Base-by-base conservation (phyloP, 192 early-diverging fungal species). In the Backusella macrospora region DNA sequence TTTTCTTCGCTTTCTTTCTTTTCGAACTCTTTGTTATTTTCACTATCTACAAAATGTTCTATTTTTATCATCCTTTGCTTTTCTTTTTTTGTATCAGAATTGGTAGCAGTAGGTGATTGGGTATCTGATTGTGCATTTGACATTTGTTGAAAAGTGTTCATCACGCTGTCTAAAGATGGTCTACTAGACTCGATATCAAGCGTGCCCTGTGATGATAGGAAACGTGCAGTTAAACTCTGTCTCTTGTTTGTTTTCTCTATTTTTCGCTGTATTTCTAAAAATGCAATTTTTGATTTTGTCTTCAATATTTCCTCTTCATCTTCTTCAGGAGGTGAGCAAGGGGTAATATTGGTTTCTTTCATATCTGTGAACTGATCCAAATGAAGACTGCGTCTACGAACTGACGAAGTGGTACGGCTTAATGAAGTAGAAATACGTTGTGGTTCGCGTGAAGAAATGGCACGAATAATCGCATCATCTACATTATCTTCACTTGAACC, bases 401-500 rank as follows among this genome's bases (percentile, higher is more conserved):
- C 21, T 18, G 44, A 46, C 4, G 73, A 75, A n/a, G 66, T 69
- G 2, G 73, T 66, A 4, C 73, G 23, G 45, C 66, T 75, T 34
- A 75, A 13, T 0, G 73, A 68, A 16, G 52, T 69, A 13, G 23
- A 40, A 18, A 75, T 65, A 1, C 73, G 46, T 13, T 66, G 73
- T 26, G 73, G 48, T 26, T 75, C 52, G 14, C 73, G 45, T 42
- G 66, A 39, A 10, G 52, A 18, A 15, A 75, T 75, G 4, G 65
- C 48, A 8, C 66, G 16, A 14, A 68, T 59, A n/a, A 75, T 66
- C 5, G 34, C 73, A 43, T 75, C 73, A 13, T 75, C 73, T 2
- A 48, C 69, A 63, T 76, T 76, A 42, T 71, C 75, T 49, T 76
- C 75, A 49, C 75, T 76, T 42, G 75, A 71, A 12, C 67, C 67